phyloP scores from a whole-genome alignment of 106 monocot species.

The Platanthera zijinensis region DNA sequence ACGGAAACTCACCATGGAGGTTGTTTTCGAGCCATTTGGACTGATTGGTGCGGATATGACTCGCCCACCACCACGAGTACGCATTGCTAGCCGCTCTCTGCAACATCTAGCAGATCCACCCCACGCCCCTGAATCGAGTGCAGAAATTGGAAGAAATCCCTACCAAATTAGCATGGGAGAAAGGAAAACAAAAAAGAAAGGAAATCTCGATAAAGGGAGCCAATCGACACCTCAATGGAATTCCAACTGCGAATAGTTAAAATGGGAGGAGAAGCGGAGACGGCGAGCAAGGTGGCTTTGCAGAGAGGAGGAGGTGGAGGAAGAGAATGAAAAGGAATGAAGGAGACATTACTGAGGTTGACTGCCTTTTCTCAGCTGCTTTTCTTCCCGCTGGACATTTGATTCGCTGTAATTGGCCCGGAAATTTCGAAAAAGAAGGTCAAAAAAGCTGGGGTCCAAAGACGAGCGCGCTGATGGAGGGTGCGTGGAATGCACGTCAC shows the following conservation, averaged over 20 bases:
- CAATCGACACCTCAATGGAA: neutral
- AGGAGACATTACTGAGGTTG: neutral
- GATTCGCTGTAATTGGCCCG: constrained; percentile 2
- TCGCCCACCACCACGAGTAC: constrained; percentile 77
- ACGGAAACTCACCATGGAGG: constrained; percentile 31
- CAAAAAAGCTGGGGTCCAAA: neutral
- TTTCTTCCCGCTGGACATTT: neutral
- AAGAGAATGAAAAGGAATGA: neutral
- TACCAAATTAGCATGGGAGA: neutral
- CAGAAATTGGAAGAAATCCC: neutral
- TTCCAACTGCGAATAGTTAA: constrained; percentile 3
- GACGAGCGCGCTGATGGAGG: no score
- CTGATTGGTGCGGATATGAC: constrained; percentile 60
- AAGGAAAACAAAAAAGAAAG: neutral
- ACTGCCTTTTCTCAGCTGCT: neutral
- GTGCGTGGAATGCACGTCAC: neutral
- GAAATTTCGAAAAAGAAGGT: neutral
- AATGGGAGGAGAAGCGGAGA: neutral
- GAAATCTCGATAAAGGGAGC: neutral
- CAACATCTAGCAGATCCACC: constrained; percentile 28
- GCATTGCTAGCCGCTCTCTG: constrained; percentile 67
- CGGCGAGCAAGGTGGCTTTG: neutral
- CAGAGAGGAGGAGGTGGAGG: neutral
- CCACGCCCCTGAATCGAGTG: neutral
- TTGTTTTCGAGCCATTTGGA: constrained; percentile 69